A percentile compares a stretch with the other conserved stretches of the same genome.
Evolutionary conservation across 192 early-diverging fungal species (phyloP).

Genomic region (Dissophora ornata): DNA sequence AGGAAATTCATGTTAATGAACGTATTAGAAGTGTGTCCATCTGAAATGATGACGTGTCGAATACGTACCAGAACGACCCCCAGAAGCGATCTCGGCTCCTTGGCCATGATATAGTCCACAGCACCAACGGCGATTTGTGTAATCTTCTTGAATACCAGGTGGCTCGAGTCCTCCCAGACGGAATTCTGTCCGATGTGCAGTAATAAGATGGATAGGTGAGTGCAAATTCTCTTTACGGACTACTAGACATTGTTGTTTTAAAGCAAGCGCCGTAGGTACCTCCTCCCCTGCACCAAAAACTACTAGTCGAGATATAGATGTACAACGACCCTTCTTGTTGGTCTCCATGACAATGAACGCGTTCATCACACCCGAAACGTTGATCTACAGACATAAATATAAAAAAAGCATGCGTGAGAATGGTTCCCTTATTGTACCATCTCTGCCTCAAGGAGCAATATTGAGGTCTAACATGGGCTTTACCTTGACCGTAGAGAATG

Average conservation of each 20-base stretch:
- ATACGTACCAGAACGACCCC: slow-evolving; percentile 46
- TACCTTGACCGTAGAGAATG: slow-evolving; percentile 37
- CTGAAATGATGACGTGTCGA: no score
- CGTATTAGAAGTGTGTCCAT: no score
- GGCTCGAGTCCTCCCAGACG: slow-evolving; percentile 52
- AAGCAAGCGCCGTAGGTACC: no score
- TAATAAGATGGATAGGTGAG: no score
- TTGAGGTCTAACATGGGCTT: background rate
- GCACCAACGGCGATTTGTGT: slow-evolving; percentile 51
- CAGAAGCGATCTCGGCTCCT: slow-evolving; percentile 38
- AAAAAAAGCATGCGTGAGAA: no score
- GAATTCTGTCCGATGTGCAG: slow-evolving; percentile 7
- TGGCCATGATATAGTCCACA: slow-evolving; percentile 40
- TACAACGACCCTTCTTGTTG: slow-evolving; percentile 29
- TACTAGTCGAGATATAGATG: slow-evolving; percentile 30
- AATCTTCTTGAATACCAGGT: slow-evolving; percentile 58
- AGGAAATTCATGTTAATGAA: no score
- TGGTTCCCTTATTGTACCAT: no score
- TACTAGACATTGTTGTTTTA: no score
- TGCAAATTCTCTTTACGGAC: no score
- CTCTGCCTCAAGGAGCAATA: no score
- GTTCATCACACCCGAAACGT: slow-evolving; percentile 26
- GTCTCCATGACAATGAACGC: slow-evolving; percentile 39
- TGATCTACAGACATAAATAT: slow-evolving; percentile 13
- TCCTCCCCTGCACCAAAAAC: slow-evolving; percentile 46